Conservation (phyloP, 2,329 filamentous ascomycete species). For the Aspergillus sp. region DNA sequence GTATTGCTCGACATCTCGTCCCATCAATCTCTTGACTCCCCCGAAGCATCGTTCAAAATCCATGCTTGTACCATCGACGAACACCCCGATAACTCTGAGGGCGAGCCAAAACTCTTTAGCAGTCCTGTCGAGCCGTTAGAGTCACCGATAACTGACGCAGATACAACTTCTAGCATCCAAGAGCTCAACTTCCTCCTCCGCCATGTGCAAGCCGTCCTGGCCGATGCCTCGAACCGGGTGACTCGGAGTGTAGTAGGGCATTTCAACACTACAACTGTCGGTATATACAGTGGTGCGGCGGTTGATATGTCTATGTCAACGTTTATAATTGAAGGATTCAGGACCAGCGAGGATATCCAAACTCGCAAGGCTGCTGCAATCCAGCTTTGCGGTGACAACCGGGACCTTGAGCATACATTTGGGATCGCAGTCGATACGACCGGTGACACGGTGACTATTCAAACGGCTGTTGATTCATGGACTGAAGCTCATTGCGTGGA, state of each 20-base stretch:
- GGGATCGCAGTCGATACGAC: not conserved
- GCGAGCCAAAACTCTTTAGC: not conserved
- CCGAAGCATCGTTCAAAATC: not conserved
- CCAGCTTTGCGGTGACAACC: not conserved
- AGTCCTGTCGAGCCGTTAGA: too few relatives aligned
- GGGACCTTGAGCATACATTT: slow-evolving; percentile 2
- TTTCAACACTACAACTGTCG: not conserved
- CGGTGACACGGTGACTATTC: not conserved
- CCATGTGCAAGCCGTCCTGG: not conserved
- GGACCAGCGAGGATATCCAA: not conserved
- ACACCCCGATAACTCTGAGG: not conserved
- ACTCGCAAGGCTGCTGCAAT: not conserved
- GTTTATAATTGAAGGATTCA: not conserved
- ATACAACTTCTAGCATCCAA: not conserved
- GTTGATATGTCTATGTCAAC: not conserved
- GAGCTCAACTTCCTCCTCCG: not conserved
- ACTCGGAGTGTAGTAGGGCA: not conserved
- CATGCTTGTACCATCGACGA: slow-evolving; percentile 3
- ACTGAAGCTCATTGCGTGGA: not conserved
- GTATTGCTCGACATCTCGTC: slow-evolving; percentile 5
- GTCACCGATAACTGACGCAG: not conserved
- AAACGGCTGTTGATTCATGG: not conserved
- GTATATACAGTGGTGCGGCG: slow-evolving; percentile 1
- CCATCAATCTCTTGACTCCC: not conserved
- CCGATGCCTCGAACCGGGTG: not conserved